Conservation (phyloP, 306 rosid species). For the Boehmeria nivea region DNA sequence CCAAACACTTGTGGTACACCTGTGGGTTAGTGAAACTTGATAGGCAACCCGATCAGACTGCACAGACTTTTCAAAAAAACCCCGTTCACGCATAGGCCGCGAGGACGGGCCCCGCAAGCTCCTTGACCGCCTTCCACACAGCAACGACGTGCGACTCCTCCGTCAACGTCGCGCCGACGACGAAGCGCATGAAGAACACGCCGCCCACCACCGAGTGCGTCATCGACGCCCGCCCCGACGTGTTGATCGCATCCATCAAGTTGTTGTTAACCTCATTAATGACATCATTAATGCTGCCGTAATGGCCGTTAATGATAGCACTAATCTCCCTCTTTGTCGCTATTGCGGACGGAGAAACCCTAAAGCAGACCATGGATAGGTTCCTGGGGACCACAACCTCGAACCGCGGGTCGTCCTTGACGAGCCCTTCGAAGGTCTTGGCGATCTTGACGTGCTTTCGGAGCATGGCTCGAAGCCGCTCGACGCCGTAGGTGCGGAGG, state of each 20-base stretch:
- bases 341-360: neutral
- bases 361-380: conserved; percentile 17
- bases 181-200: conserved; percentile 31
- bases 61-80: too few species aligned
- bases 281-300: too few species aligned
- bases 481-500: conserved; percentile 20
- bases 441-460: conserved; percentile 25
- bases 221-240: conserved; percentile 38
- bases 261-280: neutral
- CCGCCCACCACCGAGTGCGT: conserved; percentile 40
- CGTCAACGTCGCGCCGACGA: conserved; percentile 44
- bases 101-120: conserved; percentile 22
- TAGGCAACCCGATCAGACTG: too few species aligned
- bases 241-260: conserved; percentile 40
- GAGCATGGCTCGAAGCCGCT: conserved; percentile 10
- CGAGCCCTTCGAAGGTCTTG: conserved; percentile 12
- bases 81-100: too few species aligned
- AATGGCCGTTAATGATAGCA: too few species aligned
- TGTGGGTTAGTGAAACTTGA: too few species aligned
- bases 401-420: conserved; percentile 13
- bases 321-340: neutral
- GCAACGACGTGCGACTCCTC: conserved; percentile 34
- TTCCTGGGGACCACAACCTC: conserved; percentile 18
- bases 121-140: conserved; percentile 46
- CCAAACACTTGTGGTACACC: too few species aligned